phyloP scores from a whole-genome alignment of 1,284 basidiomycete genomes.

The Heliocybe sulcata region DNA sequence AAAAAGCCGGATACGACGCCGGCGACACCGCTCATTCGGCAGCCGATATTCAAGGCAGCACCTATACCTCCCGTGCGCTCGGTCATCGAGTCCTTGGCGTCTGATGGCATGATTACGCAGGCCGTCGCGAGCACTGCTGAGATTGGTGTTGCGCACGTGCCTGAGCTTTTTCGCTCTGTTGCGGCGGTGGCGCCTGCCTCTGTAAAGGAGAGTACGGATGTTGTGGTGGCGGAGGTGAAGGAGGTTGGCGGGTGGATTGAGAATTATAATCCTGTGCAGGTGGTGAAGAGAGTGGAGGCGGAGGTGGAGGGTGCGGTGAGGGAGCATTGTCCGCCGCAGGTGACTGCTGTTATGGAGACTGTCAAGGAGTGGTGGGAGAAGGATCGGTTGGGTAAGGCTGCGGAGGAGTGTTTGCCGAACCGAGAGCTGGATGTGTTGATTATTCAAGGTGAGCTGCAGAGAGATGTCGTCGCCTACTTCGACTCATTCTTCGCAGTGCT shows the following conservation, averaged over 20 bases:
- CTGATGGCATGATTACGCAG: conserved; percentile 47
- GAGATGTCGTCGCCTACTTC: neutral
- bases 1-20: conserved; percentile 16
- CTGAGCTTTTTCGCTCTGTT: conserved; percentile 52
- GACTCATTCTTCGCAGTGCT: conserved; percentile 48
- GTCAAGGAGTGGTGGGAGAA: conserved; percentile 45
- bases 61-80: conserved; percentile 38
- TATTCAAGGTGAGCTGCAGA: conserved; percentile 38
- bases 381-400: conserved; percentile 44
- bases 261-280: neutral
- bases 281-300: neutral
- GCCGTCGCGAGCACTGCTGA: conserved; percentile 39
- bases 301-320: neutral
- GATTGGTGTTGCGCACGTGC: conserved; percentile 36
- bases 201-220: conserved; percentile 15
- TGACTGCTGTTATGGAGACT: neutral
- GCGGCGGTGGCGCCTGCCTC: conserved; percentile 14
- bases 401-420: conserved; percentile 48
- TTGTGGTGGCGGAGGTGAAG: neutral
- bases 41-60: conserved; percentile 36
- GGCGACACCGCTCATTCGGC: conserved; percentile 37
- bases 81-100: conserved; percentile 46
- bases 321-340: neutral
- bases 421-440: conserved; percentile 51
- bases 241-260: neutral